Base-by-base conservation (phyloP, 2,329 filamentous ascomycete genomes). In the Talaromyces sp. region DNA sequence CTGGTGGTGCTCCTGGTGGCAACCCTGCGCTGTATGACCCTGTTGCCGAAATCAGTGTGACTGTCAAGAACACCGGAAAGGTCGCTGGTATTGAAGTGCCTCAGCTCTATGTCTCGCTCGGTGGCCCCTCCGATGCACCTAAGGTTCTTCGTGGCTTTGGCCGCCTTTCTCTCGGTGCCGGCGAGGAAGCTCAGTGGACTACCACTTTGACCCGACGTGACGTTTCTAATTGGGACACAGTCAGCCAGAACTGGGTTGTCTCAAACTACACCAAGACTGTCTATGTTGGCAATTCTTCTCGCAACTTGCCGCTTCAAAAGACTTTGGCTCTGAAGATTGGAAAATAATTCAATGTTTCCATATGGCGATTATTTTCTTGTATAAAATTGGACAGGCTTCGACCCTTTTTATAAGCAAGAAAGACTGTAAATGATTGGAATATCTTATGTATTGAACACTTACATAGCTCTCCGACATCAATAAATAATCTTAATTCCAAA, bases 171-270 rank as follows among this genome's bases (percentile, higher is more conserved):
- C 88, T 97, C 68, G 82, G 85, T 3, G 84, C 91, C 0, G 92
- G 91, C n/a, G 76, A 87, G 76, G 87, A 84, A 60, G 82, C 81
- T 3, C 85, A 83, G 1, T 96, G 95, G 81, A 82, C 77, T 0
- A 88, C 86, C 0, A 84, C 88, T 16, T 78, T 97, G 63, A 93
- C 88, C 6, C 85, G 93, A 45, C 87, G 92, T 64, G 94, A 97
- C 73, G 70, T 97, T 64, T 92, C 89, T 75, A 95, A 93, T 80
- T 97, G 94, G 93, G 91, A 97, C 70, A 81, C 85, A 0, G 82
- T 74, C 1, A 75, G 79, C n/a, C 93, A 97, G 82, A 89, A 97
- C 81, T 98, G 94, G 93, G 85, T 92, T 54, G 81, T 88, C 62
- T 81, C 80, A 35, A 71, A 79, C 24, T 82, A 85, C 69, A 77